A percentile compares a stretch with the other conserved stretches of the same genome.
Evolutionary conservation across 768 basidiomycete genomes (phyloP).

Genomic region (Serendipita sp.): DNA sequence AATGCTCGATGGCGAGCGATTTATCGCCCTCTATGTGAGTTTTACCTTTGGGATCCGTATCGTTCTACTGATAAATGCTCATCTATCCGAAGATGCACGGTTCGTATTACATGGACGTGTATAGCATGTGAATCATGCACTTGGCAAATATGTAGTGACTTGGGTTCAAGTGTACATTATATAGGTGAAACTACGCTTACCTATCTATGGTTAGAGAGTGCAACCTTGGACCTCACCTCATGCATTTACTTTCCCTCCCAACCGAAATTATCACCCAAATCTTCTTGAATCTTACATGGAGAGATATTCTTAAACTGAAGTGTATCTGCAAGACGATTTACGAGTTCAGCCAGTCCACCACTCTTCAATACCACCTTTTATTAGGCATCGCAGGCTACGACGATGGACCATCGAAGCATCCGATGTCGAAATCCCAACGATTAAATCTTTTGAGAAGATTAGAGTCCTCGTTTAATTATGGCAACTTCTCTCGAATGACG

Average conservation of each 20-base stretch:
- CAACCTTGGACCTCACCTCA: neutral
- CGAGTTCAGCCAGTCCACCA: neutral
- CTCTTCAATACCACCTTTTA: neutral
- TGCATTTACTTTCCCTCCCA: neutral
- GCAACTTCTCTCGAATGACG: neutral
- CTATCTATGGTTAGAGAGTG: neutral
- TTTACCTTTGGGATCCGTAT: no score
- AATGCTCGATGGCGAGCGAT: no score
- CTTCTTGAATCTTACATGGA: neutral
- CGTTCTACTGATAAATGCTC: no score
- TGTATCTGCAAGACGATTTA: neutral
- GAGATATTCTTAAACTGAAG: neutral
- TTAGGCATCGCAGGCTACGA: neutral
- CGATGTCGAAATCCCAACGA: neutral
- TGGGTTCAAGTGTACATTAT: no score
- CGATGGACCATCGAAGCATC: neutral
- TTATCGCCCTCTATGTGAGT: no score
- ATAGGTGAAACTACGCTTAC: no score
- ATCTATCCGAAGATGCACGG: no score
- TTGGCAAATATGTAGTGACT: no score
- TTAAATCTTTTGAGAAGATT: neutral
- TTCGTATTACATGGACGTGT: no score
- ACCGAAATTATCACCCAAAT: neutral
- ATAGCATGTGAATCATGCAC: no score
- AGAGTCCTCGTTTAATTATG: neutral